Conservation (phyloP, 1,284 basidiomycete genomes). For the Microbotryum lychnidis-dioicae region DNA sequence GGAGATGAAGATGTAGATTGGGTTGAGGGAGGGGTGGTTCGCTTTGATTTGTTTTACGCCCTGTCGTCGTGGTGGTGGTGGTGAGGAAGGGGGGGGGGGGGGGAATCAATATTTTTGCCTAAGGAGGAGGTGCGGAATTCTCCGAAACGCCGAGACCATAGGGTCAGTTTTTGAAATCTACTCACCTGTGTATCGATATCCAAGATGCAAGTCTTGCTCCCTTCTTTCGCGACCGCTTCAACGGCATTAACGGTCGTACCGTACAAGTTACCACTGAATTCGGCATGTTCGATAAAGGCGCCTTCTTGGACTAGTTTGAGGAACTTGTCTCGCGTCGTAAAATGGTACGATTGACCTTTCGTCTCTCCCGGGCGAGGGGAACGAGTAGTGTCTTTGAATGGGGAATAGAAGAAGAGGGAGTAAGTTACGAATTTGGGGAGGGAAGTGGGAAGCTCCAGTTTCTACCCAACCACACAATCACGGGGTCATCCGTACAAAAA, state of each 20-base stretch:
- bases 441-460: not conserved
- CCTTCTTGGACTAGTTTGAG: constrained; percentile 43
- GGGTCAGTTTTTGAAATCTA: constrained; percentile 9
- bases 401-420: not conserved
- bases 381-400: constrained; percentile 74
- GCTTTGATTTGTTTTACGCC: constrained; percentile 82
- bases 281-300: constrained; percentile 55
- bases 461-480: too few relatives aligned
- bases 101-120: too few relatives aligned
- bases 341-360: constrained; percentile 59
- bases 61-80: constrained; percentile 47
- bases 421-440: not conserved
- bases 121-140: too few relatives aligned
- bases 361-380: constrained; percentile 71
- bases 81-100: too few relatives aligned
- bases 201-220: constrained; percentile 66
- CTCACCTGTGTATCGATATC: constrained; percentile 92
- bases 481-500: too few relatives aligned
- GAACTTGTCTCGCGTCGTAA: constrained; percentile 49
- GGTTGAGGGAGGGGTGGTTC: constrained; percentile 59
- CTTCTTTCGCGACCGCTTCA: constrained; percentile 46
- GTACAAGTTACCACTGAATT: constrained; percentile 88
- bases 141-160: too few relatives aligned
- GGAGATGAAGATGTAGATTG: constrained; percentile 87
- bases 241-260: constrained; percentile 76